phyloP scores from a whole-genome alignment of 2,329 filamentous ascomycete species.

The Myriangium duriaei region DNA sequence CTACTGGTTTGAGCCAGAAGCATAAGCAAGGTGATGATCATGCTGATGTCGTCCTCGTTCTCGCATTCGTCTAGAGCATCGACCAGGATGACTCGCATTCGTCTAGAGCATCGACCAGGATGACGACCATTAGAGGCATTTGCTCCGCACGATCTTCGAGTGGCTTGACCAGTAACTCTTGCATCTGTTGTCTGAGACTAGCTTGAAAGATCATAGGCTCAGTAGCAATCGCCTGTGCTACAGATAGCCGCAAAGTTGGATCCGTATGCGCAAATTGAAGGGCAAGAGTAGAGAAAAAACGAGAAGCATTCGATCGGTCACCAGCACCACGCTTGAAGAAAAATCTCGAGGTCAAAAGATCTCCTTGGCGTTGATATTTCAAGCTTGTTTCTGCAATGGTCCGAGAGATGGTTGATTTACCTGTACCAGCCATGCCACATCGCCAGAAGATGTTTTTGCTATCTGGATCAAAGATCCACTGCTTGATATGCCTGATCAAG shows the following conservation, averaged over 20 bases:
- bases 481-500: neutral
- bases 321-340: constrained; percentile 15
- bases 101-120: constrained; percentile 1
- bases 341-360: constrained; percentile 13
- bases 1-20: neutral
- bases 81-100: neutral
- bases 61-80: constrained; percentile 2
- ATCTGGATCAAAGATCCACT: neutral
- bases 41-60: neutral
- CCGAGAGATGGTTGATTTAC: constrained; percentile 24
- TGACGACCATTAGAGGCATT: neutral
- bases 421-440: constrained; percentile 21
- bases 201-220: neutral
- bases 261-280: neutral
- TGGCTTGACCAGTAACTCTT: neutral
- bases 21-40: neutral
- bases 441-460: constrained; percentile 21
- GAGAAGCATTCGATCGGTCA: neutral
- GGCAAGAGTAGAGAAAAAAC: neutral
- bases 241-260: neutral
- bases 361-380: constrained; percentile 7
- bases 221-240: neutral
- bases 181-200: neutral
- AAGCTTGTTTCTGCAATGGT: constrained; percentile 17
- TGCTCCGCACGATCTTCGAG: neutral